phyloP scores from a whole-genome alignment of 768 basidiomycete species.

The Vararia minispora region DNA sequence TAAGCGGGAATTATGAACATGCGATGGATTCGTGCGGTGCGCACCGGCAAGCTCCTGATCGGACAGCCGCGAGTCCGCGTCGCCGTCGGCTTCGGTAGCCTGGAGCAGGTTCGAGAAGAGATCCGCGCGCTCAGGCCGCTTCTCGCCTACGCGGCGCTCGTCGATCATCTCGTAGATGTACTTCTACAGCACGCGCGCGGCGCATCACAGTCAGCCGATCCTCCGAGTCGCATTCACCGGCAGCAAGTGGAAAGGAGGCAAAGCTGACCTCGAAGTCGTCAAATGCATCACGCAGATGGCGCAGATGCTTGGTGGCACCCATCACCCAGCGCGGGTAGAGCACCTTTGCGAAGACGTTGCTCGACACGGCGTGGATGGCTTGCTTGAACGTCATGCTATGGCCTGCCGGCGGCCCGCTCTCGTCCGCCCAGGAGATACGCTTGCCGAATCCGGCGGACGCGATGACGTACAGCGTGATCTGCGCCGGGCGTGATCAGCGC shows the following conservation, averaged over 20 bases:
- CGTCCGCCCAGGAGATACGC: conserved; percentile 36
- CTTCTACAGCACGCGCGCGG: conserved; percentile 14
- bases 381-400: conserved; percentile 34
- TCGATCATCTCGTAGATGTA: conserved; percentile 46
- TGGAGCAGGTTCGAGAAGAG: conserved; percentile 41
- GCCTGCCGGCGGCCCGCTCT: conserved; percentile 27
- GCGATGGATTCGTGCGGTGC: neutral
- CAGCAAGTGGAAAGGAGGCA: neutral
- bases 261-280: conserved; percentile 19
- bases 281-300: conserved; percentile 15
- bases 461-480: conserved; percentile 49
- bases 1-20: neutral
- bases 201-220: neutral
- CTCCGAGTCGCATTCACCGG: neutral
- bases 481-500: neutral
- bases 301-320: conserved; percentile 15
- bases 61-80: conserved; percentile 22
- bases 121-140: conserved; percentile 33
- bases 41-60: conserved; percentile 33
- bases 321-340: conserved; percentile 19
- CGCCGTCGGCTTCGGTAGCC: conserved; percentile 32
- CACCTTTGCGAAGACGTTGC: conserved; percentile 16
- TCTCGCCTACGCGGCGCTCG: conserved; percentile 25
- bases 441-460: conserved; percentile 44
- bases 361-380: conserved; percentile 20